Evolutionary conservation across 805 yeast genomes (phyloP).

Genomic region (Soucietia sequanensis): DNA sequence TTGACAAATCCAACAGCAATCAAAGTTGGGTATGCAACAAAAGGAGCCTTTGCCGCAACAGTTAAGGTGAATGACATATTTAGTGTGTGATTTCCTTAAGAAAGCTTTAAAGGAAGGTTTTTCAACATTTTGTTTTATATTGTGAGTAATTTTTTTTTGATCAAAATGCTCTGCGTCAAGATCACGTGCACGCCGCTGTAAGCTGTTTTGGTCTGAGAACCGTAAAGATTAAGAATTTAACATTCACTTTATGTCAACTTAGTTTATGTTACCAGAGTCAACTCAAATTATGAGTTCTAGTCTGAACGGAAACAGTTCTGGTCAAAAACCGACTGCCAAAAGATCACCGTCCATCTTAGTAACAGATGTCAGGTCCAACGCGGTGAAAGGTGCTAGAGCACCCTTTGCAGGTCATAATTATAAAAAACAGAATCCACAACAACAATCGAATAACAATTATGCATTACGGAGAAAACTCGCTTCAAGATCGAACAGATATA

Average conservation of each 20-base stretch:
- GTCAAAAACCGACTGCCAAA: conserved; percentile 62
- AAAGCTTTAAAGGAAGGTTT: too few relatives aligned
- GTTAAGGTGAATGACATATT: too few relatives aligned
- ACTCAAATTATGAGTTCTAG: too few relatives aligned
- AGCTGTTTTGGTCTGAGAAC: too few relatives aligned
- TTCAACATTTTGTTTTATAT: too few relatives aligned
- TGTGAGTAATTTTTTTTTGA: too few relatives aligned
- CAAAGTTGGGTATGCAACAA: conserved; percentile 73
- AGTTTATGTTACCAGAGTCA: too few relatives aligned
- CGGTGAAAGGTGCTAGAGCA: conserved; percentile 54
- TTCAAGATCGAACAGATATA: conserved; percentile 46
- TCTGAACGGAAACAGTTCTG: not conserved
- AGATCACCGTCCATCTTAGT: conserved; percentile 92
- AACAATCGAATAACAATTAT: conserved; percentile 18
- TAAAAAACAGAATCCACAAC: conserved; percentile 27
- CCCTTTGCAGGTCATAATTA: conserved; percentile 74
- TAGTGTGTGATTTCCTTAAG: too few relatives aligned
- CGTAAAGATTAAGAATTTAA: too few relatives aligned
- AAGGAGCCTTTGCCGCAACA: conserved; percentile 84
- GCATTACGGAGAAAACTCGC: conserved; percentile 28
- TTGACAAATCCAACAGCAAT: conserved; percentile 79
- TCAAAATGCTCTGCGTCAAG: too few relatives aligned
- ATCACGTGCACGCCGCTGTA: too few relatives aligned
- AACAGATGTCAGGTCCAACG: conserved; percentile 74
- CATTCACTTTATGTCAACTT: too few relatives aligned